Evolutionary conservation across 78 protist genomes (phyloP), one percentile per base, ranked within the genome.

Genomic region (Dictyostelium firmibasis): DNA sequence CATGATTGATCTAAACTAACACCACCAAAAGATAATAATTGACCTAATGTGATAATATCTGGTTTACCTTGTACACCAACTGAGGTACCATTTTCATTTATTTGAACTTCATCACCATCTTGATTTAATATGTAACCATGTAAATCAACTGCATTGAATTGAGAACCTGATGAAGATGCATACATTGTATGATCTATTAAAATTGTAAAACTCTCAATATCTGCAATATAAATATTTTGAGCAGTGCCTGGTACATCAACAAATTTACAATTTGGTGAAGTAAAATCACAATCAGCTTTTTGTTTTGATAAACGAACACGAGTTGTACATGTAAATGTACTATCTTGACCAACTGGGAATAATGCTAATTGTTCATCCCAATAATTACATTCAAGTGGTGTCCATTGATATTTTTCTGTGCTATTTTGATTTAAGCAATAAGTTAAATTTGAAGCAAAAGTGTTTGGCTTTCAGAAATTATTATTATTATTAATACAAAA

Each of bases 281-380:
- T 67, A 25, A 91, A 67, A 25, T 11, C 1, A 47, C 95, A 91
- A 27, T 67, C 0, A 33, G 74, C 44, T n/a, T 41, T 41, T 44
- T 36, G 64, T 23, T 50, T 69, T 69, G 38, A 47, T 36, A 23
- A 3, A 14, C 41, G 38, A 47, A 67, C 95, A n/a, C 95, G 70
- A 27, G 95, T 91, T 25, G 95, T 29, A 20, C 47, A 36, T 27
- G 41, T 81, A 41, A 91, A 62, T 18, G 74, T 60, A 10, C 50
- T 31, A 13, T 76, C 95, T 4, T 62, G 27, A 81, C 60, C 79
- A 11, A 74, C 36, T 81, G 95, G 95, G 43, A 76, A 91, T 7
- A 91, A 14, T 60, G 33, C 87, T 5, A 81, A 29, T n/a, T 7
- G 4, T 41, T 91, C 95, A 81, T 91, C 95, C 95, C 95, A 91